phyloP scores from a whole-genome alignment of 2,329 filamentous ascomycete species.

The Fusarium scirpi region DNA sequence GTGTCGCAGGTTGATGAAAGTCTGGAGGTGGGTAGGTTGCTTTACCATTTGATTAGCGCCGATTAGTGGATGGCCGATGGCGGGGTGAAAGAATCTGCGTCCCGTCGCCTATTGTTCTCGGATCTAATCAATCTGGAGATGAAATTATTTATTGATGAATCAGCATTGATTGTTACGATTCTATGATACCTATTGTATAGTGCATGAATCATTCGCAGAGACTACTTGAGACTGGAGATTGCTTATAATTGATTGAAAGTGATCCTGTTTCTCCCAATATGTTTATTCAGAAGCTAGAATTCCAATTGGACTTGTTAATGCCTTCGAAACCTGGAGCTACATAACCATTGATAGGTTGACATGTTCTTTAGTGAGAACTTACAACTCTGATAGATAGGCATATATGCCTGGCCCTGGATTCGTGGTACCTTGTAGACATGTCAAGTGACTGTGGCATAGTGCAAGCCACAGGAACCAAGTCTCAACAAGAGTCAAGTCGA shows the following conservation, averaged over 20 bases:
- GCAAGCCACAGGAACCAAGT: slow-evolving; percentile 17
- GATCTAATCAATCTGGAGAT: slow-evolving; percentile 42
- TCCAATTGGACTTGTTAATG: background rate
- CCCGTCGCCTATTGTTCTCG: background rate
- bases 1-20: slow-evolving; percentile 25
- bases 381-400: background rate
- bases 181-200: background rate
- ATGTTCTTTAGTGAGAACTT: background rate
- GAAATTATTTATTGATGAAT: slow-evolving; percentile 21
- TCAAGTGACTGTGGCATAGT: background rate
- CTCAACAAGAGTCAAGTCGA: background rate
- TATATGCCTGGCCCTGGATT: background rate
- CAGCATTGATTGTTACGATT: background rate
- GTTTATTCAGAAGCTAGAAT: background rate
- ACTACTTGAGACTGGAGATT: background rate
- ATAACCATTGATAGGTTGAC: background rate
- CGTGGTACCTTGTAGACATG: background rate
- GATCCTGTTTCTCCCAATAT: no score
- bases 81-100: slow-evolving; percentile 31
- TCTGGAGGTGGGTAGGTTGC: slow-evolving; percentile 21
- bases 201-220: background rate
- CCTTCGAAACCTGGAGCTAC: background rate
- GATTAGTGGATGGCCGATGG: slow-evolving; percentile 41
- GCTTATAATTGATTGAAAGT: background rate
- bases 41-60: slow-evolving; percentile 34